Evolutionary conservation across 1,284 basidiomycete genomes (phyloP), one percentile per base, ranked within the genome.

Genomic region (Tilletiaria anomala): DNA sequence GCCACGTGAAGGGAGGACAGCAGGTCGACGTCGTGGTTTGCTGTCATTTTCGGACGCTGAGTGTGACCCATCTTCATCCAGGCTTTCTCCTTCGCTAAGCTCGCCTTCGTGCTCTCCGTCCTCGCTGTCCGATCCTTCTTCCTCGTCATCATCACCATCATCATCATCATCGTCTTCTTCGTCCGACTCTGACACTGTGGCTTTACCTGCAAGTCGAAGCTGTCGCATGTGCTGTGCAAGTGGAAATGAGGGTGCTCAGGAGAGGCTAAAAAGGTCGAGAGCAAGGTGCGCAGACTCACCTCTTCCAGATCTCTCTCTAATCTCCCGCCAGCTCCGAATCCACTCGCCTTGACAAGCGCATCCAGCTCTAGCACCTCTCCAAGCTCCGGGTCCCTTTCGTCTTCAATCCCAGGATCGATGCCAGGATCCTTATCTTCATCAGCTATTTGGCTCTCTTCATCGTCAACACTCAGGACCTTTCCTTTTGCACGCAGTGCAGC

Each of bases 31-130:
- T n/a, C n/a, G n/a, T n/a, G n/a, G n/a, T n/a, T n/a, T n/a, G n/a
- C n/a, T n/a, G n/a, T n/a, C n/a, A n/a, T n/a, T n/a, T n/a, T n/a
- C n/a, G n/a, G n/a, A n/a, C n/a, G n/a, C n/a, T n/a, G n/a, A n/a
- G n/a, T n/a, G n/a, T n/a, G n/a, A n/a, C n/a, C n/a, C n/a, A n/a
- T n/a, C n/a, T n/a, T n/a, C n/a, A n/a, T n/a, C n/a, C n/a, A n/a
- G n/a, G n/a, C n/a, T 21, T 40, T 29, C 16, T 45, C 45, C 12
- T 16, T 40, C 18, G 17, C 36, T 41, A 37, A 33, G 40, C 32
- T 43, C 15, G 35, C 35, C 42, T 47, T 29, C n/a, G 72, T 83
- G 32, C 69, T 76, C 52, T 81, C 81, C 64, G 85, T 86, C 70
- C 78, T 83, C 69, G 32, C 44, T 45, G 15, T 29, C 32, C 2